These are phyloP conservation scores for Thuja plicata DNA, from an alignment of 83 land plant species.

Conservation along the genomic window DNA sequence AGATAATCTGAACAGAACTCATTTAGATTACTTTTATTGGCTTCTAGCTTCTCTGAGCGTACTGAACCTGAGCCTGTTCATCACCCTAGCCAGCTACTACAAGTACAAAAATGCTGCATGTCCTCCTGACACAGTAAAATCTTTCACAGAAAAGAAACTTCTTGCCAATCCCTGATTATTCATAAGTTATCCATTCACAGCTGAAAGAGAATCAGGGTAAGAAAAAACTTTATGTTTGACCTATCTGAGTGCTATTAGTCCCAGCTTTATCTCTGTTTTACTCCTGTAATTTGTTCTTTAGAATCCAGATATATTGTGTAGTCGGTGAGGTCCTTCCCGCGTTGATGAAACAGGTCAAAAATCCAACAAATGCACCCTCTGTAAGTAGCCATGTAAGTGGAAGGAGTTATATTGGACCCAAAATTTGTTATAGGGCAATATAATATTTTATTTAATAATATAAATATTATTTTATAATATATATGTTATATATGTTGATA, in stretches of 20 bases:
- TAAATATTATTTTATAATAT: too few species aligned
- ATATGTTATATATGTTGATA: too few species aligned
- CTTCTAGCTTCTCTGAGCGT: conserved; percentile 46
- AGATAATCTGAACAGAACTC: conserved; percentile 44
- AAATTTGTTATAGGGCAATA: too few species aligned
- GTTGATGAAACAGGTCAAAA: not conserved
- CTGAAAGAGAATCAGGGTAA: not conserved
- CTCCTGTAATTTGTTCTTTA: not conserved
- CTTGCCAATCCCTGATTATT: not conserved
- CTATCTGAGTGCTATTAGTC: conserved; percentile 27
- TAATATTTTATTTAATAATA: too few species aligned
- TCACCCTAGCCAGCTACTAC: conserved; percentile 20
- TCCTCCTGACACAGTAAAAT: not conserved
- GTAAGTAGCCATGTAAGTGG: not conserved
- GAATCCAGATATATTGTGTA: not conserved
- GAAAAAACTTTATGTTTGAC: conserved; percentile 16
- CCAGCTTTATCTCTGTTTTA: conserved; percentile 25
- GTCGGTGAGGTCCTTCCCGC: not conserved
- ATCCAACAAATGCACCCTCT: not conserved
- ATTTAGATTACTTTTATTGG: conserved; percentile 61
- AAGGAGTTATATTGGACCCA: not conserved
- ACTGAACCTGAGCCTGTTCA: conserved; percentile 16
- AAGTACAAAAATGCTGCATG: conserved; percentile 22
- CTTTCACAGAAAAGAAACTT: not conserved
- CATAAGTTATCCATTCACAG: not conserved